Evolutionary conservation across 495 filamentous ascomycete genomes (phyloP), one percentile per base, ranked within the genome.

Genomic region (Alectoria sarmentosa): DNA sequence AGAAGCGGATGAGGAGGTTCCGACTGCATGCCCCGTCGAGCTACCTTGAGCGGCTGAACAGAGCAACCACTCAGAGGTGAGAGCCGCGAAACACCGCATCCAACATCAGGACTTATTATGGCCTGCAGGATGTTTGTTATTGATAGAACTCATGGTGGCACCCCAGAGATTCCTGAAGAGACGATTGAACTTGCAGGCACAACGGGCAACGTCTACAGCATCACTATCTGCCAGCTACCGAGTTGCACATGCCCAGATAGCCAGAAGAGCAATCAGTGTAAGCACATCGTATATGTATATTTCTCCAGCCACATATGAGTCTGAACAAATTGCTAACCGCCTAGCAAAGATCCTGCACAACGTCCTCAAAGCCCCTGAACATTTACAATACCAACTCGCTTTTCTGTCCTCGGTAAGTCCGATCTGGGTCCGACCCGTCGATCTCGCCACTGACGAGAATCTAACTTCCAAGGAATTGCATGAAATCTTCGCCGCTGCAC

Each of bases 351-450:
- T 89, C 49, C 75, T 91, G 48, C 75, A 83, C 11, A 80, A 83
- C 21, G 86, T 86, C 17, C 80, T 92, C 49, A 88, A 83, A 68
- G 88, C 84, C 5, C 83, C 82, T 4, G 69, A 69, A 26, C 70
- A 89, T 42, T 77, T 89, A 11, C 80, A 86, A 44, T 94, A 92
- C 67, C 90, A 95, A 73, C 80, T 90, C 7, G 88, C 88, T 0
- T 83, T 92, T 60, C 73, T 90, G 32, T 80, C 81, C 19, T 74
- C 77, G 14, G 80, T 82, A 74, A 72, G 75, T 65, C 55, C 39
- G 14, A 37, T 4, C 10, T 13, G 15, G 57, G 7, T 36, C 1
- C 21, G 1, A 49, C 14, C 21, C 9, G 2, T 7, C 32, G 28
- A 46, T 37, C 2, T 30, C 19, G 13, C 14, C 48, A 57, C 48